Evolutionary conservation across 192 early-diverging fungal genomes (phyloP).

Genomic region (Powellomyces hirtus): DNA sequence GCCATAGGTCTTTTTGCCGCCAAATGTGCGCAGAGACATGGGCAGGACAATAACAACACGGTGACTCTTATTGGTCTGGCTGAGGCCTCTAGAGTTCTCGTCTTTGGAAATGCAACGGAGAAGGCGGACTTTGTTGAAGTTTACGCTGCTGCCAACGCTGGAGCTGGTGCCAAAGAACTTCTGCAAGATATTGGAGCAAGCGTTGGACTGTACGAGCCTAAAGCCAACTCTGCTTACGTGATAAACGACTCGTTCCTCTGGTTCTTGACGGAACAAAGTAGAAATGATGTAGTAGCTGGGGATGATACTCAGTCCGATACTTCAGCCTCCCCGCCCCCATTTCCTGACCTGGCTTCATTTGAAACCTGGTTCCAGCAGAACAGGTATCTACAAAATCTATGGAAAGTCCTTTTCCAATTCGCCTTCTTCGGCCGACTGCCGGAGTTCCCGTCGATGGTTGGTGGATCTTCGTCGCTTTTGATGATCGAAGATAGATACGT

Average conservation of each 20-base stretch:
- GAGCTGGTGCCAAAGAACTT: not conserved
- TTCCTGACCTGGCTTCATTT: not conserved
- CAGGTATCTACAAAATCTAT: not conserved
- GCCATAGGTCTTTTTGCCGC: not conserved
- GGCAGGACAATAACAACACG: not conserved
- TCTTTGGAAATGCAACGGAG: constrained; percentile 1
- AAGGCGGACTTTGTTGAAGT: not conserved
- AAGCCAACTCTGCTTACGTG: not conserved
- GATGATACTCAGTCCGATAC: not conserved
- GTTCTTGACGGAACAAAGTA: not conserved
- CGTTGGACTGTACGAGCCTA: not conserved
- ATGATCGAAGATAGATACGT: constrained; percentile 1
- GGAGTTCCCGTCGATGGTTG: not conserved
- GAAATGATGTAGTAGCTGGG: not conserved
- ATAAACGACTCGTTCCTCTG: not conserved
- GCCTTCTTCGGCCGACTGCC: not conserved
- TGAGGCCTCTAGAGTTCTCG: not conserved
- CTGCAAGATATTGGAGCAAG: constrained; percentile 2
- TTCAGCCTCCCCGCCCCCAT: not conserved
- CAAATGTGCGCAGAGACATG: not conserved
- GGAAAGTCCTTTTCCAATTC: not conserved
- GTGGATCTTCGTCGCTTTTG: not conserved
- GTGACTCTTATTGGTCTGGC: constrained; percentile 4
- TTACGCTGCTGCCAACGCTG: not conserved
- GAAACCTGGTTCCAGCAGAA: not conserved